Base-by-base conservation (phyloP, 2,329 filamentous ascomycete genomes). In the Penicillium freii region DNA sequence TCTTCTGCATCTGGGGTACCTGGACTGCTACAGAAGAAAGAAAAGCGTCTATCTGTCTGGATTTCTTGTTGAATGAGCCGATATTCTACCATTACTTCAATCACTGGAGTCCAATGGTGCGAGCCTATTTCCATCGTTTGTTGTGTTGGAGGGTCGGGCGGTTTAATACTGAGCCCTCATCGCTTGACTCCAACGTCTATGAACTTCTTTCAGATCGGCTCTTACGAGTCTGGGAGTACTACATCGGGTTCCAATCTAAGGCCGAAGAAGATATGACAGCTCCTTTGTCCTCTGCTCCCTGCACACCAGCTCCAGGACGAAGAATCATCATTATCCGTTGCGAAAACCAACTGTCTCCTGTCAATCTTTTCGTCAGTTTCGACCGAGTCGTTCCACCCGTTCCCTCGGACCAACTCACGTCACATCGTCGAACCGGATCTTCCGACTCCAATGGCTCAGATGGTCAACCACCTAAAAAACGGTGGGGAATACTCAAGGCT, bases 71-170 rank as follows among this genome's bases (percentile, higher is more conserved):
- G 13, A 83, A 87, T 7, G 87, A 89, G 53, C 81, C 87, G 27
- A 83, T 88, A 2, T 96, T 96, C 71, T 86, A 90, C 69, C 85
- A 84, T 59, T 87, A 91, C 60, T 97, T 96, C 76, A 93, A 89
- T 69, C 91, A 96, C 69, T 96, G 92, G 92, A 96, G 91, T 69
- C 91, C 92, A 0, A 96, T 96, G 92, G 91, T 96, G 23, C 85
- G 92, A 59, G 89, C 91, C 15, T 97, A 96, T 73, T 97, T 88
- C 71, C 94, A 96, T 84, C 90, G 92, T 46, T 78, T 97, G 49
- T 75, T 96, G 23, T 96, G 91, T 75, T 97, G 92, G 92, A 85
- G 92, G 58, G 80, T 97, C 47, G 93, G 89, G 62, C 83, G 92
- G 61, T 89, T 89, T 68, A 84, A 87, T 51, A 90, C 87, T 17